Percentiles rank a stretch among this genome's conserved stretches.
Evolutionary conservation across 805 yeast species (phyloP).

Genomic region (Cyberlindnera nakhonratchasimensis): DNA sequence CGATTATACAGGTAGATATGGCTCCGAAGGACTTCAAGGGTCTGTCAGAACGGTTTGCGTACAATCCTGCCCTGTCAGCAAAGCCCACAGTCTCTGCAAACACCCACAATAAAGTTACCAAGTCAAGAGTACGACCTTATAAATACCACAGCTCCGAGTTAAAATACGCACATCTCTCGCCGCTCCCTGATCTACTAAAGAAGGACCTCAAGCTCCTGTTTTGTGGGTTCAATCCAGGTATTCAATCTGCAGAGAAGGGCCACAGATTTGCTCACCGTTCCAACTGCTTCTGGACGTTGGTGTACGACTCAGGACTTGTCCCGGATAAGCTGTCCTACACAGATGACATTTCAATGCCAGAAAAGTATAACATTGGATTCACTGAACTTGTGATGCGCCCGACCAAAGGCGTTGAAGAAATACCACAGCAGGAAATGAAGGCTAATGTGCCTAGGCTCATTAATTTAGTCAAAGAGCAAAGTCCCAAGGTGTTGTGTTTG

Average conservation of each 20-base stretch:
- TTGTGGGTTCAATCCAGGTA: constrained; percentile 73
- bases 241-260: constrained; percentile 54
- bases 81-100: neutral
- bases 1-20: neutral
- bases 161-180: constrained; percentile 17
- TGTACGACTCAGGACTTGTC: constrained; percentile 50
- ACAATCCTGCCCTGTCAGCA: constrained; percentile 1
- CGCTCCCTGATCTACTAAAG: constrained; percentile 24
- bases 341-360: constrained; percentile 39
- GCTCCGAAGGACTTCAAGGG: neutral
- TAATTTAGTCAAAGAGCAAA: constrained; percentile 35
- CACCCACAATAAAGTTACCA: neutral
- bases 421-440: constrained; percentile 48
- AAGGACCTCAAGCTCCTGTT: constrained; percentile 43
- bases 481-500: constrained; percentile 48
- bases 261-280: constrained; percentile 73
- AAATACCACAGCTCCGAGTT: constrained; percentile 17
- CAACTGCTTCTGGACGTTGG: constrained; percentile 64
- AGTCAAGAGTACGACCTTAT: constrained; percentile 2
- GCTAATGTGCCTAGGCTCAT: constrained; percentile 52
- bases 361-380: constrained; percentile 54
- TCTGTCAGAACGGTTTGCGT: constrained; percentile 2
- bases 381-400: constrained; percentile 68
- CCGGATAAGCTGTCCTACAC: constrained; percentile 25
- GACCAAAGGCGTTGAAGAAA: constrained; percentile 54